Base-by-base conservation (phyloP, 371 early-diverging fungal species). In the Apophysomyces elegans region DNA sequence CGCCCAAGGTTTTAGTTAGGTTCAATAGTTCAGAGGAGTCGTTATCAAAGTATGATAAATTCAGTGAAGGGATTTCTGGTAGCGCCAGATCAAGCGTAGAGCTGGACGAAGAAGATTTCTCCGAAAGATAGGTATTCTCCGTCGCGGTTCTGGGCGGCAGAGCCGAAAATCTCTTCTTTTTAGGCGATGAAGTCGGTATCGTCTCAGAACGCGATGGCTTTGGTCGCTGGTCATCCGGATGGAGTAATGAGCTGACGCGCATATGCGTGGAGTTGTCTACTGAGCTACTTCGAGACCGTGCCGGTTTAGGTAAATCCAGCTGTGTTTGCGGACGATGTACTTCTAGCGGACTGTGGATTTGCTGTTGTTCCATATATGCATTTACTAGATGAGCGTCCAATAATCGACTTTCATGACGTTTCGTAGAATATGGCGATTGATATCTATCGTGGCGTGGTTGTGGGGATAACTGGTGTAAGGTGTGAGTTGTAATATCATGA, bases 21-120 rank as follows among this genome's bases (percentile, higher is more conserved):
- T 83, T 77, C 35, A 70, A 36, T 8, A 83, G 43, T 56, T 83
- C 83, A 16, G 73, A 65, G 0, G 80, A 78, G 36, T 83, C 83
- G 56, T 79, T 76, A 26, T 83, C 83, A 60, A 79, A 83, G 50
- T 76, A 79, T 1, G 78, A 80, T 18, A 77, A 69, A 46, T 79
- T 79, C 4, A 80, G 62, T 1, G 74, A 61, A 2, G 71, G 72
- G 8, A 75, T 71, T 16, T 70, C 69, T 2, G 65, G 66, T 18
- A 71, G 58, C 9, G 62, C 70, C 37, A 70, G 43, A 14, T 68
- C 68, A 6, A 68, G 65, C 21, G 77, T 67, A 37, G 47, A 63
- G 14, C 70, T 64, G 0, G 74, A 70, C 7, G 57, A 21, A 0
- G 59, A 56, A 18, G 65, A 37, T 46, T 56, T 41, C 16, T n/a